These are phyloP conservation scores for Coniochaeta prunicola DNA, from an alignment of 2,329 filamentous ascomycete species.

Conservation along the genomic window DNA sequence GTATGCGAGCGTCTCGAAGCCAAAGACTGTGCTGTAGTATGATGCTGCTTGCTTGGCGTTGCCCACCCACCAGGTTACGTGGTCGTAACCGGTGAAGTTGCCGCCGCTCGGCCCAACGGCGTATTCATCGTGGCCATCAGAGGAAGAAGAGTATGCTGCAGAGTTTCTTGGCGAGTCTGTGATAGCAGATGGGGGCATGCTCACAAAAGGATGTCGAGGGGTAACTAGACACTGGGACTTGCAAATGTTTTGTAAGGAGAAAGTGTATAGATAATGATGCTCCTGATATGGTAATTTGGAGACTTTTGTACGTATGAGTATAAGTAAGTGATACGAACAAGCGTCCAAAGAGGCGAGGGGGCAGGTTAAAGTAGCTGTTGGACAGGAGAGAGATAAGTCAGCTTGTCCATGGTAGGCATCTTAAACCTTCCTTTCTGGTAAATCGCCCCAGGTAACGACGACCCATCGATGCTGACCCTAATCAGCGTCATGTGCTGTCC, in stretches of 20 bases:
- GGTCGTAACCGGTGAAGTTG: conserved; percentile 79
- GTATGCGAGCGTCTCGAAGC: conserved; percentile 77
- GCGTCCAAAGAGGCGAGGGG: background rate
- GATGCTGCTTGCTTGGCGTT: conserved; percentile 93
- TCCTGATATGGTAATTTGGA: background rate
- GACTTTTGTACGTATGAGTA: background rate
- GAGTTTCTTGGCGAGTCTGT: conserved; percentile 40
- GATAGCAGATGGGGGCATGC: conserved; percentile 55
- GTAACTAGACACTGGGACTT: background rate
- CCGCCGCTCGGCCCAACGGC: conserved; percentile 38
- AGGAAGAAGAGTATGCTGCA: conserved; percentile 30
- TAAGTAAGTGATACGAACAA: background rate
- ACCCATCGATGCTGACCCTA: background rate
- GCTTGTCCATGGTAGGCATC: background rate
- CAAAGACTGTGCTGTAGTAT: conserved; percentile 83
- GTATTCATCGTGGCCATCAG: conserved; percentile 41
- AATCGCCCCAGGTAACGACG: background rate
- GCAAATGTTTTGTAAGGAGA: background rate
- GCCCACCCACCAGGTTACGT: conserved; percentile 93
- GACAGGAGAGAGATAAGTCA: background rate
- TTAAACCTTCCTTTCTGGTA: conserved; percentile 2
- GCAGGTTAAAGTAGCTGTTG: background rate
- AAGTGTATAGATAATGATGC: background rate
- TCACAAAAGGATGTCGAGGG: conserved; percentile 14
- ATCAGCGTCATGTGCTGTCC: background rate